phyloP scores from a whole-genome alignment of 306 rosid genomes.

The Trifolium dubium region DNA sequence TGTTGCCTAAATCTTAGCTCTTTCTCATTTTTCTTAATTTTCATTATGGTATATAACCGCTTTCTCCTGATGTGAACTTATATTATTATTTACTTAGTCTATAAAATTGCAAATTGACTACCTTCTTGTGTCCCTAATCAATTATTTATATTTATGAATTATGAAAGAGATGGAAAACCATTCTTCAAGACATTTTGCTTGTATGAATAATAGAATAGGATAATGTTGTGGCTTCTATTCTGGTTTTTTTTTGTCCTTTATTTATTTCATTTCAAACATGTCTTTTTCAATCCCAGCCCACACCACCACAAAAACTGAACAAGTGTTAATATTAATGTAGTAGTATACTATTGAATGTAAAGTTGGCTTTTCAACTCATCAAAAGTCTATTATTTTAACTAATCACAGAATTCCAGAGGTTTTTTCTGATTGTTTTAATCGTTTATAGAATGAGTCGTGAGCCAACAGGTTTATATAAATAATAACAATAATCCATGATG shows the following conservation, averaged over 20 bases:
- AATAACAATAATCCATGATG: neutral
- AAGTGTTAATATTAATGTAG: neutral
- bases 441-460: neutral
- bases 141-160: neutral
- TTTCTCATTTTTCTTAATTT: slow-evolving; percentile 20
- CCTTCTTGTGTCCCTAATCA: neutral
- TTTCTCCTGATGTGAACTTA: neutral
- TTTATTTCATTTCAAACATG: neutral
- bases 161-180: neutral
- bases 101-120: slow-evolving; percentile 2
- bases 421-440: neutral
- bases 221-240: neutral
- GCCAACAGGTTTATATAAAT: neutral
- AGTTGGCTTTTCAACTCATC: slow-evolving; percentile 34
- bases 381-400: slow-evolving; percentile 17
- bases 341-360: slow-evolving; percentile 9
- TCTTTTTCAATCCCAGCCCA: slow-evolving; percentile 35
- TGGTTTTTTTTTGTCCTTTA: neutral
- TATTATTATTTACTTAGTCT: neutral
- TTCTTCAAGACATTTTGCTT: slow-evolving; percentile 3
- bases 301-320: slow-evolving; percentile 13
- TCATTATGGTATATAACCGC: neutral
- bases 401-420: neutral
- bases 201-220: slow-evolving; percentile 1
- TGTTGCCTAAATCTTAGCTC: neutral